Conservation (phyloP, 495 filamentous ascomycete species). For the Cercophora scortea region DNA sequence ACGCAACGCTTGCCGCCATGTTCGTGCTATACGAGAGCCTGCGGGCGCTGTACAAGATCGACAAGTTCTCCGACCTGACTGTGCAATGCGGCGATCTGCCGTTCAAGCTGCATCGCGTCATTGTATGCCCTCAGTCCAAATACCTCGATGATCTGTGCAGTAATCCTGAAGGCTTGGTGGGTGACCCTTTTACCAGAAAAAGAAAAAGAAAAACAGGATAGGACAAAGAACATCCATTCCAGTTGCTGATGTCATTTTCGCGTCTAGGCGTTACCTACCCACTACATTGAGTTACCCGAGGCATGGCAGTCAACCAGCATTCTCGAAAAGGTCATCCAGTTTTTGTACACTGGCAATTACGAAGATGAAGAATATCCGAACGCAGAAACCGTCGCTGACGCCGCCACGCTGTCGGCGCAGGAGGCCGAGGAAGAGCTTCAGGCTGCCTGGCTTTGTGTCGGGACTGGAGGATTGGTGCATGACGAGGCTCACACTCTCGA, state of each 20-base stretch:
- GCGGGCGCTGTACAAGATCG: not conserved
- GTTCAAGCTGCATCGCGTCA: not conserved
- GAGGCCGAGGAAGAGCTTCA: not conserved
- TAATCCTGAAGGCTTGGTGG: not conserved
- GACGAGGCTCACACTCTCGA: too few relatives aligned
- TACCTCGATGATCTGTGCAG: not conserved
- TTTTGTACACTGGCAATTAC: not conserved
- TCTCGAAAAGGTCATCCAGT: not conserved
- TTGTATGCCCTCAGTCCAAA: not conserved
- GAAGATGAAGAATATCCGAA: not conserved
- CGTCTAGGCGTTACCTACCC: too few relatives aligned
- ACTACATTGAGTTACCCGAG: not conserved
- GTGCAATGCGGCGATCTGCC: not conserved
- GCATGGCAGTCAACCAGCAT: not conserved
- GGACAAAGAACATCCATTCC: too few relatives aligned
- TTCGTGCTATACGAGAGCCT: not conserved
- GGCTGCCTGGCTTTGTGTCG: not conserved
- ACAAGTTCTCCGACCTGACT: not conserved
- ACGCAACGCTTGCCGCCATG: not conserved
- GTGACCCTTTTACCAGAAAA: not conserved
- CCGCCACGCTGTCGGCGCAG: not conserved
- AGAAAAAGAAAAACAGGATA: too few relatives aligned
- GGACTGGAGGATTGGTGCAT: too few relatives aligned
- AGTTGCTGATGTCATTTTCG: too few relatives aligned
- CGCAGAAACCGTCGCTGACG: not conserved